Conservation (phyloP, 257 asterid species). For the Solanum corneliomulleri region DNA sequence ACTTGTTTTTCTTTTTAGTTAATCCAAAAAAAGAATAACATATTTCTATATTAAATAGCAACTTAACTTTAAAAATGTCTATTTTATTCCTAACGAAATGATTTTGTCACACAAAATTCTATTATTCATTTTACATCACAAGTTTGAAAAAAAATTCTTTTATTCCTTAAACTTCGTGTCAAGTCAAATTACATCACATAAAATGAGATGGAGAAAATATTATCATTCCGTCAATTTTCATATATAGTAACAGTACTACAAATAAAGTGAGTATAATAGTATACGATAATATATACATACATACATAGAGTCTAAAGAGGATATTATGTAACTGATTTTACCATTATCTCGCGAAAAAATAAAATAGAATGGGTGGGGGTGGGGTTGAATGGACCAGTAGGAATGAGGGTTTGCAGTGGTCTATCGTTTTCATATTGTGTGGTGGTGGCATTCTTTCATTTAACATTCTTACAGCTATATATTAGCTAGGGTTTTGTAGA, state of each 20-base stretch:
- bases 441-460: conserved; percentile 1
- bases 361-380: neutral
- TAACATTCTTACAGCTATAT: neutral
- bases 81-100: no score
- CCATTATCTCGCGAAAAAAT: neutral
- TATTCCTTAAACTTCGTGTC: accelerated
- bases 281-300: neutral
- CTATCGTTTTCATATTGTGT: neutral
- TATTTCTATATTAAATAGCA: no score
- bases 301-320: no score
- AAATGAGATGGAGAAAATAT: neutral
- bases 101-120: no score
- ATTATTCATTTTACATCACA: no score
- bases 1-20: accelerated
- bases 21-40: accelerated
- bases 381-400: neutral
- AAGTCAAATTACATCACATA: neutral
- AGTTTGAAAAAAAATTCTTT: no score
- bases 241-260: neutral
- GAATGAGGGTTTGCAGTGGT: neutral
- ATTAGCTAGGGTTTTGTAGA: neutral
- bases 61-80: no score
- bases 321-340: neutral
- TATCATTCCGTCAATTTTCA: neutral
- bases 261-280: neutral